Evolutionary conservation across 2,329 filamentous ascomycete species (phyloP).

Genomic region (Hypoxylon sp.): DNA sequence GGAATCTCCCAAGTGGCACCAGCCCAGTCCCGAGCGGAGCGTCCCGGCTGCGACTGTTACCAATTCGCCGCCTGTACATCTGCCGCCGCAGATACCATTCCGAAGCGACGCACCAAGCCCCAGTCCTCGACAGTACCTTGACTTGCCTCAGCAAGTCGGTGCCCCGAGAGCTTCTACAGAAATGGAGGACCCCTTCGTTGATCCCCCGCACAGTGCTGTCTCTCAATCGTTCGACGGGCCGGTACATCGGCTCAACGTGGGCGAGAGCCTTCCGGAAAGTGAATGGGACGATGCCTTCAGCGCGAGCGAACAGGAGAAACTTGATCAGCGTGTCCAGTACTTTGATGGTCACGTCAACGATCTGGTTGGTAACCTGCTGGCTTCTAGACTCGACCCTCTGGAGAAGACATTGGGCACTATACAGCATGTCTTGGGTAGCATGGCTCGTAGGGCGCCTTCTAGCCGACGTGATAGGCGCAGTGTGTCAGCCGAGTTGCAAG

Average conservation of each 20-base stretch:
- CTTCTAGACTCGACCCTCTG: slow-evolving; percentile 79
- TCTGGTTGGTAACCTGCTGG: slow-evolving; percentile 79
- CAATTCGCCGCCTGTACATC: slow-evolving; percentile 61
- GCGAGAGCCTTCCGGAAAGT: slow-evolving; percentile 73
- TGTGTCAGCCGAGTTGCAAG: slow-evolving; percentile 71
- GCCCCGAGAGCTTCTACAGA: slow-evolving; percentile 60
- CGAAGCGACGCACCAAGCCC: slow-evolving; percentile 78
- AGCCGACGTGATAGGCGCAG: slow-evolving; percentile 69
- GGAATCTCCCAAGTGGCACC: slow-evolving; percentile 57
- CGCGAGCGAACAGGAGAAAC: slow-evolving; percentile 82
- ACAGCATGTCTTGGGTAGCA: slow-evolving; percentile 69
- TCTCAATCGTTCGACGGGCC: slow-evolving; percentile 61
- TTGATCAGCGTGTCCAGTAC: slow-evolving; percentile 82
- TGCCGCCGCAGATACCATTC: slow-evolving; percentile 59
- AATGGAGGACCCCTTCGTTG: slow-evolving; percentile 69
- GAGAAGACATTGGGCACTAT: slow-evolving; percentile 81
- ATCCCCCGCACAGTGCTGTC: slow-evolving; percentile 55
- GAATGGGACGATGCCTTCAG: slow-evolving; percentile 93
- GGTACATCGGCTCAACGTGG: slow-evolving; percentile 69
- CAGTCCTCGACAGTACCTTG: slow-evolving; percentile 66
- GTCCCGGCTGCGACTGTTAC: slow-evolving; percentile 50
- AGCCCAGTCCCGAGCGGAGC: slow-evolving; percentile 52
- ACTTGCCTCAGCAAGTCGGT: slow-evolving; percentile 56
- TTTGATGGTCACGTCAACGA: slow-evolving; percentile 92
- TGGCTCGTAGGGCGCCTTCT: slow-evolving; percentile 63